Conservation (phyloP, 2,329 filamentous ascomycete genomes). For the Fusarium brachygibbosum region DNA sequence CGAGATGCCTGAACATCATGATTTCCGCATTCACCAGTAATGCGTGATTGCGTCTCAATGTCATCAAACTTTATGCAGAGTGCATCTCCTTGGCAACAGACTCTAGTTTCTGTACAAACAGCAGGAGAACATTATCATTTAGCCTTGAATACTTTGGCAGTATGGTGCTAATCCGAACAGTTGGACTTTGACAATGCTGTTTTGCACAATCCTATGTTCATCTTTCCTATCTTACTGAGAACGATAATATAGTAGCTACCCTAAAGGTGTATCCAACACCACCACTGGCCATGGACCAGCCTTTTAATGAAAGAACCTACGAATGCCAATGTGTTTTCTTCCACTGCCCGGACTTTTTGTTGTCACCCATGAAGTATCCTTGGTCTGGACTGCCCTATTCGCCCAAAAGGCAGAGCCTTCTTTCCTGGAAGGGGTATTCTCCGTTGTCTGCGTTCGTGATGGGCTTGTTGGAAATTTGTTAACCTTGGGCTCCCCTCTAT, state of each 20-base stretch:
- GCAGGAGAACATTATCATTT: neutral
- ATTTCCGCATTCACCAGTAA: conserved; percentile 3
- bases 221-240: neutral
- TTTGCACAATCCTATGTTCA: neutral
- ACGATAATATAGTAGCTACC: neutral
- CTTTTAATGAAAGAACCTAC: conserved; percentile 60
- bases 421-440: conserved; percentile 13
- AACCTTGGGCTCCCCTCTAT: conserved; percentile 16
- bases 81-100: neutral
- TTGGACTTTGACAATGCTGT: neutral
- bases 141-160: neutral
- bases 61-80: neutral
- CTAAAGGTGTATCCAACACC: conserved; percentile 17
- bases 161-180: neutral
- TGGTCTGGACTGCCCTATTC: conserved; percentile 35
- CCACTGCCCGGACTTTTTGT: conserved; percentile 32
- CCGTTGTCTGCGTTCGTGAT: conserved; percentile 15
- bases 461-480: conserved; percentile 25
- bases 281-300: neutral
- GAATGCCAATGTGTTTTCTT: conserved; percentile 55
- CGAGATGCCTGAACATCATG: conserved; percentile 10
- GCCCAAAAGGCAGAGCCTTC: conserved; percentile 21
- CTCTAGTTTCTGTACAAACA: neutral
- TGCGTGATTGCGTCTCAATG: neutral
- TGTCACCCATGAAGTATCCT: conserved; percentile 55